Base-by-base conservation (phyloP, 1,284 basidiomycete species). In the Cutaneotrichosporon mucoides region DNA sequence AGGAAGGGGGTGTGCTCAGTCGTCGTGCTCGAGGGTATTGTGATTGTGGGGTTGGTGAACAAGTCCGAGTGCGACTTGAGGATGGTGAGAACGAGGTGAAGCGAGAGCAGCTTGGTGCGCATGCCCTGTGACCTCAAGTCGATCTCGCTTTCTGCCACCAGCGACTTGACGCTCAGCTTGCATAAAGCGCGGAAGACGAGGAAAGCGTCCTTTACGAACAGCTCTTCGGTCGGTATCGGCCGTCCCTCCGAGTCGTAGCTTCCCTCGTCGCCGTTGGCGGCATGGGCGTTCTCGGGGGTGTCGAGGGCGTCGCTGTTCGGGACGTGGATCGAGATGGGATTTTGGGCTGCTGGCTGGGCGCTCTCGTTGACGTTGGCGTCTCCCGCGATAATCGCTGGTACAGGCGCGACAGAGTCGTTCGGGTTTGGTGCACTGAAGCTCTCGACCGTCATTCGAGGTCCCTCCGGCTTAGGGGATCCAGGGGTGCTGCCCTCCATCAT, bases 81-180 rank as follows among this genome's bases (percentile, higher is more conserved):
- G 56, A 97, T 88, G n/a, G 89, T 91, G 45, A 96, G 82, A 59
- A 98, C 88, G 52, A 98, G 85, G 76, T 97, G 92, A 46, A 98
- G 82, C 0, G 93, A 93, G 24, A 98, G 83, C 38, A 97, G 80
- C 73, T 96, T 97, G 36, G 92, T 94, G 16, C 94, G 86, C 92
- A 96, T 96, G 5, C 90, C 90, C 72, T 96, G 92, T 3, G 93
- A 96, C 70, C 89, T 92, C 52, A 92, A 79, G 76, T 97, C 94
- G 24, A 89, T 86, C 77, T 97, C 94, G 69, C 91, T 94, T 76
- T 98, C 94, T 4, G 84, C 86, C 63, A 91, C 90, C 46, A 98
- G 80, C 13, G 93, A 88, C 75, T 96, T 97, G 93, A 97, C 96
- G n/a, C 92, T 93, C 63, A 97, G 81, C 76, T 97, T 97, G 81